Conservation (phyloP, 352 stramenopile genomes). For the Phytopythium montanum region DNA sequence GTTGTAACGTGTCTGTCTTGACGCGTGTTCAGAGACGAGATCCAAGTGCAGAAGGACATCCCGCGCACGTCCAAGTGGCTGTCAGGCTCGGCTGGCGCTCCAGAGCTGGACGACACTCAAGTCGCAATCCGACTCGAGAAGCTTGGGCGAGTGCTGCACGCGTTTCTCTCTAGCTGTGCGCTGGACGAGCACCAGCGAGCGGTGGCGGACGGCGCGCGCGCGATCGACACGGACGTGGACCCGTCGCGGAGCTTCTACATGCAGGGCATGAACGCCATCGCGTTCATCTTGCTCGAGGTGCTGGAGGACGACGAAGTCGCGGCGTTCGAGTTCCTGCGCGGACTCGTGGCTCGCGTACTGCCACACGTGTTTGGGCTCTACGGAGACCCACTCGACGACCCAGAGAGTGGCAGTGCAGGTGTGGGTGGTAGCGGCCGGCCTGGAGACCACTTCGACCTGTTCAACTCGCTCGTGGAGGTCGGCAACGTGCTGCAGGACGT, state of each 20-base stretch:
- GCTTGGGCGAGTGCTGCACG: constrained; percentile 55
- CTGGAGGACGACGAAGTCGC: constrained; percentile 47
- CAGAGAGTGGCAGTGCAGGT: not conserved
- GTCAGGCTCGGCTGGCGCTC: constrained; percentile 49
- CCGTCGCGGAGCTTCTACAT: constrained; percentile 63
- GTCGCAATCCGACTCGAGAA: constrained; percentile 25
- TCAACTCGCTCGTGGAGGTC: constrained; percentile 68
- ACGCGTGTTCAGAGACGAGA: constrained; percentile 34
- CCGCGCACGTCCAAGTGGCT: constrained; percentile 79
- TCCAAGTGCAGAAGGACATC: constrained; percentile 80
- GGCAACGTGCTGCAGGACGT: constrained; percentile 72
- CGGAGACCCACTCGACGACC: constrained; percentile 15
- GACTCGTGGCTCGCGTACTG: constrained; percentile 58
- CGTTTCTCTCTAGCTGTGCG: constrained; percentile 62
- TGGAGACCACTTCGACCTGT: constrained; percentile 63
- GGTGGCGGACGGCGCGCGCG: not conserved
- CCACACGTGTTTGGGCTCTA: constrained; percentile 77
- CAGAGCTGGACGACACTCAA: constrained; percentile 30
- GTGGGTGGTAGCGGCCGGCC: constrained; percentile 9
- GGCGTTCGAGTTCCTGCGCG: constrained; percentile 60
- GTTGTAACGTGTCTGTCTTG: constrained; percentile 1
- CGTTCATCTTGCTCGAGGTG: constrained; percentile 71
- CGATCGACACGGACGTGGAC: constrained; percentile 16
- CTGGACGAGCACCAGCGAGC: constrained; percentile 35
- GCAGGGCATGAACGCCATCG: constrained; percentile 85